phyloP scores from a whole-genome alignment of 73 alveolate genomes.

The Paramecium tetraurelia region DNA sequence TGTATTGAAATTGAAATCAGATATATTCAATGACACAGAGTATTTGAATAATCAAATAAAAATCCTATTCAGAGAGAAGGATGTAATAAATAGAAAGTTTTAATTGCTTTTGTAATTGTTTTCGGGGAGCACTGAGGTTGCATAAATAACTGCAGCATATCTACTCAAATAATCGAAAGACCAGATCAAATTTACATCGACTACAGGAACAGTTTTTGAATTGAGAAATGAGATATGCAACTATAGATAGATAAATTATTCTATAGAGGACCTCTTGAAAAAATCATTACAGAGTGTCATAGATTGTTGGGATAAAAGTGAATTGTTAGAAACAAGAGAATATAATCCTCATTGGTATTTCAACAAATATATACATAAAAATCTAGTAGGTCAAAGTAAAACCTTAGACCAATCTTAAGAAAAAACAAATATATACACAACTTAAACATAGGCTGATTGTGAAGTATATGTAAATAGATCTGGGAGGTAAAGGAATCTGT shows the following conservation, averaged over 20 bases:
- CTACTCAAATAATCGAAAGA: background rate
- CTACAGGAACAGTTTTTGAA: background rate
- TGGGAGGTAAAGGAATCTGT: background rate
- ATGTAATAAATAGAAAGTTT: background rate
- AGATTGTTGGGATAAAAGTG: background rate
- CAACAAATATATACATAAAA: background rate
- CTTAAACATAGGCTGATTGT: background rate
- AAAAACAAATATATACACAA: background rate
- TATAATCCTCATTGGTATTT: constrained; percentile 1
- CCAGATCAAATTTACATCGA: background rate
- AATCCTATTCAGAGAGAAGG: constrained; percentile 11
- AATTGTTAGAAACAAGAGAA: background rate
- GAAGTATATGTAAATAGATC: background rate
- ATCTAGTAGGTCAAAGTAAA: background rate
- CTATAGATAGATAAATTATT: background rate
- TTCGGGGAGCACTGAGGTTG: background rate
- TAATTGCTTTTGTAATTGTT: background rate
- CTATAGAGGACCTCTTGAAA: background rate
- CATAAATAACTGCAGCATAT: background rate
- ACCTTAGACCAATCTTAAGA: background rate
- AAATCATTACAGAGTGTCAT: background rate
- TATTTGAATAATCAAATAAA: background rate
- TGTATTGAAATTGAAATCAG: constrained; percentile 1
- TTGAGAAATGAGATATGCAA: background rate
- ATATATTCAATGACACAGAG: background rate